Evolutionary conservation across 2,329 filamentous ascomycete genomes (phyloP).

Genomic region (Fusarium sp.): DNA sequence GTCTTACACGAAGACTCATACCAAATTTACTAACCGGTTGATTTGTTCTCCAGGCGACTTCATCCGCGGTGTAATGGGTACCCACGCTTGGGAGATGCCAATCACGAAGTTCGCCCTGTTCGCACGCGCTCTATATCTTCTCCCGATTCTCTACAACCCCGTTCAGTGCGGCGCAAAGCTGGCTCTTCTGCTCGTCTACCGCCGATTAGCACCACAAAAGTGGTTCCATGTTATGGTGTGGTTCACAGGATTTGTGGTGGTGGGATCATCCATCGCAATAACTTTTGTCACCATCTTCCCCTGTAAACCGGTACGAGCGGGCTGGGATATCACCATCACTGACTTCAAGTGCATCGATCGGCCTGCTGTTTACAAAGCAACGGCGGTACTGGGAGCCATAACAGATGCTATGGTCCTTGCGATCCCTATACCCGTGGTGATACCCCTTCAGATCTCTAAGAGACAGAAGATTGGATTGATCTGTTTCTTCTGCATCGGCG

Average conservation of each 20-base stretch:
- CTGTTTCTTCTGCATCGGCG: conserved; percentile 23
- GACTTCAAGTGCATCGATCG: conserved; percentile 23
- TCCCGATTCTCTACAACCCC: conserved; percentile 35
- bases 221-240: conserved; percentile 25
- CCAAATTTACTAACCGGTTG: neutral
- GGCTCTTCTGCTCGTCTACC: conserved; percentile 21
- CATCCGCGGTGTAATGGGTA: conserved; percentile 25
- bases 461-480: conserved; percentile 27
- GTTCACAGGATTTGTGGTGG: conserved; percentile 12
- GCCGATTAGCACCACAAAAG: conserved; percentile 13
- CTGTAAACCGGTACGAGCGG: conserved; percentile 15
- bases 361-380: conserved; percentile 22
- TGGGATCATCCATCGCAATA: conserved; percentile 27
- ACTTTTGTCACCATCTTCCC: conserved; percentile 28
- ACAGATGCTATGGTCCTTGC: conserved; percentile 26
- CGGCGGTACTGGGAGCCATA: conserved; percentile 20
- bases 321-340: conserved; percentile 19
- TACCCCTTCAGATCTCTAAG: conserved; percentile 9
- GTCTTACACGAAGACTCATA: neutral
- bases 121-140: conserved; percentile 8
- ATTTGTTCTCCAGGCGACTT: conserved; percentile 21
- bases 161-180: conserved; percentile 24
- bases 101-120: conserved; percentile 21
- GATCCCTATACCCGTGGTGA: conserved; percentile 19
- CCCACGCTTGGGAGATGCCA: conserved; percentile 38